Percentiles rank a stretch among this genome's conserved stretches.
These are phyloP conservation scores for Exophiala xenobiotica DNA, from an alignment of 2,329 filamentous ascomycete genomes.

Conservation along the genomic window DNA sequence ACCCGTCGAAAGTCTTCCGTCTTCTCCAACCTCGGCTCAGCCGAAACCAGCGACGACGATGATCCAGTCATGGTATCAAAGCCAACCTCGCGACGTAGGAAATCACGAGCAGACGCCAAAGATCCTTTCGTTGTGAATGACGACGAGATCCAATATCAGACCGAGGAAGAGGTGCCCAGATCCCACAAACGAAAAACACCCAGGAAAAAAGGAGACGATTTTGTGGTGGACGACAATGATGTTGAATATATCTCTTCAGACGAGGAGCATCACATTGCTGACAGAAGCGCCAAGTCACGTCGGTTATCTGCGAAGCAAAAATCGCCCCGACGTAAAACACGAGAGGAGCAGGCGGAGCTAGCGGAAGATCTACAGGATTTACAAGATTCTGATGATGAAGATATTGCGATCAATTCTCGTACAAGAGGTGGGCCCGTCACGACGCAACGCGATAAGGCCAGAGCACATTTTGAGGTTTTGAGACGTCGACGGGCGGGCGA, in stretches of 20 bases:
- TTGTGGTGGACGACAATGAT: slow-evolving; percentile 32
- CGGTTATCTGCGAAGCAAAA: slow-evolving; percentile 3
- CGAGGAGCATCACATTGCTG: slow-evolving; percentile 1
- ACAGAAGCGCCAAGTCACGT: background rate
- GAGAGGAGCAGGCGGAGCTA: slow-evolving; percentile 42
- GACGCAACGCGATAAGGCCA: slow-evolving; percentile 40
- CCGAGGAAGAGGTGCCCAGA: slow-evolving; percentile 23
- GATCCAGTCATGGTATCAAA: slow-evolving; percentile 27
- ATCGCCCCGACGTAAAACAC: slow-evolving; percentile 7
- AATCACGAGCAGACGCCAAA: slow-evolving; percentile 28
- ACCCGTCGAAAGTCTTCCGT: background rate
- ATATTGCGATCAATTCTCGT: slow-evolving; percentile 37
- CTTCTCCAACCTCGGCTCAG: slow-evolving; percentile 27
- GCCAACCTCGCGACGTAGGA: slow-evolving; percentile 14
- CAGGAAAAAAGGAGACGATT: slow-evolving; percentile 31
- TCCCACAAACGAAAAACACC: slow-evolving; percentile 31
- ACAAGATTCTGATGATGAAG: slow-evolving; percentile 42
- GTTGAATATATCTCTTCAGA: slow-evolving; percentile 26
- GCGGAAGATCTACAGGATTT: slow-evolving; percentile 48
- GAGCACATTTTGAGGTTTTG: slow-evolving; percentile 44
- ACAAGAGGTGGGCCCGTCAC: slow-evolving; percentile 43
- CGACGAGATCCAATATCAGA: slow-evolving; percentile 20
- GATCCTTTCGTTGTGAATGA: slow-evolving; percentile 32
- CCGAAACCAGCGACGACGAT: slow-evolving; percentile 36
- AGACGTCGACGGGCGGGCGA: slow-evolving; percentile 45